A percentile compares a stretch with the other conserved stretches of the same genome.
phyloP scores from a whole-genome alignment of 2,329 filamentous ascomycete species.

The Annulohypoxylon truncatum region DNA sequence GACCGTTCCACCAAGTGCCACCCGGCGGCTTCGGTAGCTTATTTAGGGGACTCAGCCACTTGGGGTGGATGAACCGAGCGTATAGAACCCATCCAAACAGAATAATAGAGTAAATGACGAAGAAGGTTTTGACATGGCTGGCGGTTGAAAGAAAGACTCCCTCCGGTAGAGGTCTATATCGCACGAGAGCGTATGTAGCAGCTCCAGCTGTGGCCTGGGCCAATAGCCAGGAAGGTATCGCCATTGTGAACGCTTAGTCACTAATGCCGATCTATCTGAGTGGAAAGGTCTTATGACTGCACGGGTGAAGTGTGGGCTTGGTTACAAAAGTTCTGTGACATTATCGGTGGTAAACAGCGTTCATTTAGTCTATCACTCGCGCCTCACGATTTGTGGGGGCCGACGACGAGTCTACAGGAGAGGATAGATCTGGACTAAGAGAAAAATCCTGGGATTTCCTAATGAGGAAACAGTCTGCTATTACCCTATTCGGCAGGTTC shows the following conservation, averaged over 20 bases:
- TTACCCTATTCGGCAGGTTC: slow-evolving; percentile 12
- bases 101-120: slow-evolving; percentile 2
- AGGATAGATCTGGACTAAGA: slow-evolving; percentile 8
- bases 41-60: slow-evolving; percentile 13
- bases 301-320: slow-evolving; percentile 4
- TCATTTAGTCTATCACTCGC: slow-evolving; percentile 14
- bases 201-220: slow-evolving; percentile 10
- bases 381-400: slow-evolving; percentile 1
- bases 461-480: slow-evolving; percentile 1
- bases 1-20: slow-evolving; percentile 11
- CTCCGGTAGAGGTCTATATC: slow-evolving; percentile 13
- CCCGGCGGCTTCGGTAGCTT: slow-evolving; percentile 12
- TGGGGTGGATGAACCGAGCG: slow-evolving; percentile 2
- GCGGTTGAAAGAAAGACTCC: not conserved
- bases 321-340: slow-evolving; percentile 10
- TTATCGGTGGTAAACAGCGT: slow-evolving; percentile 3
- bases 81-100: slow-evolving; percentile 7
- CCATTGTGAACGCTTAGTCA: slow-evolving; percentile 17
- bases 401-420: not conserved
- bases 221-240: slow-evolving; percentile 16
- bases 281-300: slow-evolving; percentile 1
- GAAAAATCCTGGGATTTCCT: slow-evolving; percentile 1
- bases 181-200: slow-evolving; percentile 10
- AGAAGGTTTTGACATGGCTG: not conserved
- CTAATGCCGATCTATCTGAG: slow-evolving; percentile 6